These are phyloP conservation scores for Incumbomyces lentus DNA, from an alignment of 2,329 filamentous ascomycete genomes.

Conservation along the genomic window DNA sequence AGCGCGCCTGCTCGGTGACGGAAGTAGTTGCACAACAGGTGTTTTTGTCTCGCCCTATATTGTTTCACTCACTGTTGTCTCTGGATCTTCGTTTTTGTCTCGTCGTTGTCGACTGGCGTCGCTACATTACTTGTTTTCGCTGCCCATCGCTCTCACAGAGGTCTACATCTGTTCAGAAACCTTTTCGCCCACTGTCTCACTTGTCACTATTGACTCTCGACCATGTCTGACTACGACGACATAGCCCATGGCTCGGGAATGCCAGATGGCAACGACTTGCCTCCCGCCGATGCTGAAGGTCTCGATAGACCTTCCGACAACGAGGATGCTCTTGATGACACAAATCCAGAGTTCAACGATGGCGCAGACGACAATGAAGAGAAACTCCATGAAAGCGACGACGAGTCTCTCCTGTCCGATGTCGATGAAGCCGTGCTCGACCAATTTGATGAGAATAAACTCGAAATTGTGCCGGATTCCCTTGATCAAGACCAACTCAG, in stretches of 20 bases:
- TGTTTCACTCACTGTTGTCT: too few relatives aligned
- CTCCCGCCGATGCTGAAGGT: slow-evolving; percentile 26
- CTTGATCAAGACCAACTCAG: slow-evolving; percentile 50
- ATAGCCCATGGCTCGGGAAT: slow-evolving; percentile 2
- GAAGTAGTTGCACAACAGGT: too few relatives aligned
- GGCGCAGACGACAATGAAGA: slow-evolving; percentile 16
- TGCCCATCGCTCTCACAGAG: too few relatives aligned
- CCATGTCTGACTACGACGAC: slow-evolving; percentile 17
- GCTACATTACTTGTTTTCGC: too few relatives aligned
- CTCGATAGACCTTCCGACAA: slow-evolving; percentile 31
- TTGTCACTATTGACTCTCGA: not conserved
- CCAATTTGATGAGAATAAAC: slow-evolving; percentile 51
- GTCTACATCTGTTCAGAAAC: too few relatives aligned
- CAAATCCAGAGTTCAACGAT: slow-evolving; percentile 11
- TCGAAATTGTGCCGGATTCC: slow-evolving; percentile 44
- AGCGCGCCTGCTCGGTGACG: too few relatives aligned
- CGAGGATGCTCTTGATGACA: slow-evolving; percentile 16
- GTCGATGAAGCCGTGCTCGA: slow-evolving; percentile 56
- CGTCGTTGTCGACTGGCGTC: too few relatives aligned
- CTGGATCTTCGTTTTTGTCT: too few relatives aligned
- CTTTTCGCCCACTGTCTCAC: too few relatives aligned
- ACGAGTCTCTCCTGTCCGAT: slow-evolving; percentile 53
- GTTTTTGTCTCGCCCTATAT: too few relatives aligned
- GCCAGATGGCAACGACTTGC: slow-evolving; percentile 6
- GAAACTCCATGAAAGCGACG: slow-evolving; percentile 43